Conservation (phyloP, 2,329 filamentous ascomycete species). For the Amylocarpus encephaloides region DNA sequence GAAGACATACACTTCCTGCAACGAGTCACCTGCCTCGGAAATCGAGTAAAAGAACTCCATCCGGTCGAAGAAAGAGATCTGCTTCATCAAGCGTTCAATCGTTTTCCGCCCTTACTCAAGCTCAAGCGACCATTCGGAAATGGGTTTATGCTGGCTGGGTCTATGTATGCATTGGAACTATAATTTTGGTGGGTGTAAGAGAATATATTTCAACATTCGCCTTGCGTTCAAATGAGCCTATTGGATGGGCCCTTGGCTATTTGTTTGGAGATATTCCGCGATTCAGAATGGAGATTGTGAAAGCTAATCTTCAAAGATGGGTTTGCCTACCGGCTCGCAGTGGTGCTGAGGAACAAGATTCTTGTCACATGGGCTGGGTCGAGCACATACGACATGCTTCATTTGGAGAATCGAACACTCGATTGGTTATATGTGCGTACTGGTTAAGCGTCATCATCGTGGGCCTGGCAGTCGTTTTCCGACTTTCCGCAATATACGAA, state of each 20-base stretch:
- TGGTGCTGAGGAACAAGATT: conserved; percentile 30
- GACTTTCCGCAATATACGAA: conserved; percentile 69
- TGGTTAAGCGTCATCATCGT: conserved; percentile 62
- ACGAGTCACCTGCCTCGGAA: conserved; percentile 29
- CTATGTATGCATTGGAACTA: conserved; percentile 58
- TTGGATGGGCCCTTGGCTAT: conserved; percentile 91
- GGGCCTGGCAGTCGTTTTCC: conserved; percentile 70
- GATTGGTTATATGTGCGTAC: conserved; percentile 71
- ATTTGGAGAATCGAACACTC: conserved; percentile 72
- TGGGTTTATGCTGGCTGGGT: conserved; percentile 79
- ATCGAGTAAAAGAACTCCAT: conserved; percentile 43
- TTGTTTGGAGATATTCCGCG: conserved; percentile 70
- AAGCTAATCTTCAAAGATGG: conserved; percentile 66
- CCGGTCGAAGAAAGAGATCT: conserved; percentile 59
- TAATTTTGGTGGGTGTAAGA: conserved; percentile 67
- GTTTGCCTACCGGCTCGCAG: conserved; percentile 57
- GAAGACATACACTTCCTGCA: conserved; percentile 48
- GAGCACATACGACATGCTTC: conserved; percentile 57
- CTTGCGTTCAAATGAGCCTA: conserved; percentile 67
- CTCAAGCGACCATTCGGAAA: conserved; percentile 69
- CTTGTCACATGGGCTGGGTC: conserved; percentile 51
- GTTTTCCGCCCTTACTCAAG: conserved; percentile 73
- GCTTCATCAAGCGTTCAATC: conserved; percentile 60
- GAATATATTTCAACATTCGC: conserved; percentile 61
- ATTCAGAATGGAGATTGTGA: conserved; percentile 66